Conservation (phyloP, 1,284 basidiomycete species). For the Phaffia rhodozyma region DNA sequence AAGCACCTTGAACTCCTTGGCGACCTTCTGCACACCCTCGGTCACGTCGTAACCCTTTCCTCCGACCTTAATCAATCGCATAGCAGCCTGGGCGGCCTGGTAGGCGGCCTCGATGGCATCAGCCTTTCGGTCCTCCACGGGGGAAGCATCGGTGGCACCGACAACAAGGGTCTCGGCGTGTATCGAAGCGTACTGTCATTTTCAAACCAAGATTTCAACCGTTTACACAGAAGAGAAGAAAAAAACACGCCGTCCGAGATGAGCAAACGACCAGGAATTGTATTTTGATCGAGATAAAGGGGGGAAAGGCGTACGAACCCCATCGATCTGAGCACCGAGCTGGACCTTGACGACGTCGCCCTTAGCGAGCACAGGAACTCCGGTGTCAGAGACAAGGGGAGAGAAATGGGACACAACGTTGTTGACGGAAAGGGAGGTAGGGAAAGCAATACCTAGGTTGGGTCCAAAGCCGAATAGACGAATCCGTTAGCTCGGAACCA, state of each 20-base stretch:
- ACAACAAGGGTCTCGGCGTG: slow-evolving; percentile 85
- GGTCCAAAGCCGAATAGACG: neutral
- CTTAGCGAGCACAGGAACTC: slow-evolving; percentile 66
- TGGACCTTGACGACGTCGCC: slow-evolving; percentile 93
- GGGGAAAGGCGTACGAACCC: slow-evolving; percentile 28
- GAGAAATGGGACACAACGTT: slow-evolving; percentile 46
- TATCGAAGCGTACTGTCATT: slow-evolving; percentile 53
- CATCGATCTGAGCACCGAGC: slow-evolving; percentile 93
- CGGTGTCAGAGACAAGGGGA: slow-evolving; percentile 43
- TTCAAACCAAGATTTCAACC: neutral
- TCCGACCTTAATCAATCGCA: slow-evolving; percentile 74
- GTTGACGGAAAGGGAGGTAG: slow-evolving; percentile 87
- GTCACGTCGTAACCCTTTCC: slow-evolving; percentile 93
- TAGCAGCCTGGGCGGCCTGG: slow-evolving; percentile 79
- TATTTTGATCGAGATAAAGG: neutral
- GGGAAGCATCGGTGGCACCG: slow-evolving; percentile 55
- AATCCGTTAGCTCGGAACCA: neutral
- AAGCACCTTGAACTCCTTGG: slow-evolving; percentile 65
- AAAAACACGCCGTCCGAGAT: neutral
- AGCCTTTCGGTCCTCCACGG: slow-evolving; percentile 72
- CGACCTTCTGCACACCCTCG: slow-evolving; percentile 65
- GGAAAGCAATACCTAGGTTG: slow-evolving; percentile 72
- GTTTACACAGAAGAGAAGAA: no score
- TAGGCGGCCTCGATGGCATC: slow-evolving; percentile 90
- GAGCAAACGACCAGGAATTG: neutral